Conservation (phyloP, 2,329 filamentous ascomycete genomes). For the Sclerotinia nivalis region DNA sequence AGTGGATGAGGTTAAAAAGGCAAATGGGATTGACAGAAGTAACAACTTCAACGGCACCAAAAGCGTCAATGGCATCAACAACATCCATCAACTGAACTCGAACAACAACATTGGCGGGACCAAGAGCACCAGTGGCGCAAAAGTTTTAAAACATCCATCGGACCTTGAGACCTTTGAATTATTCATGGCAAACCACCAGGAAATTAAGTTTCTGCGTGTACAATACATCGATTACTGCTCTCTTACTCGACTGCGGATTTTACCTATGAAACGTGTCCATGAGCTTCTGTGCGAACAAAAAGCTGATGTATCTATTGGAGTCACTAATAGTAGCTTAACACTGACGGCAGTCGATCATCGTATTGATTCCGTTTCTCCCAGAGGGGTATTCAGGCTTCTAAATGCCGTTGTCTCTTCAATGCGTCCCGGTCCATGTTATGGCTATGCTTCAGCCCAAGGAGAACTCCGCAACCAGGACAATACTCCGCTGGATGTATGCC, state of each 20-base stretch:
- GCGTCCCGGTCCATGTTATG: slow-evolving; percentile 56
- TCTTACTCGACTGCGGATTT: slow-evolving; percentile 63
- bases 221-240: slow-evolving; percentile 81
- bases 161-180: slow-evolving; percentile 35
- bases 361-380: slow-evolving; percentile 54
- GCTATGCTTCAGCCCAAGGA: slow-evolving; percentile 66
- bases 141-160: neutral
- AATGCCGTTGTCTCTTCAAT: slow-evolving; percentile 66
- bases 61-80: neutral
- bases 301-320: slow-evolving; percentile 48
- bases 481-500: slow-evolving; percentile 57
- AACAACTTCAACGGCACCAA: neutral
- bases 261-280: slow-evolving; percentile 62
- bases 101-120: neutral
- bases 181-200: slow-evolving; percentile 53
- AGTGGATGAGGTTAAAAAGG: neutral
- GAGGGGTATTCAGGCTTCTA: slow-evolving; percentile 67
- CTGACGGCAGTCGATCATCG: slow-evolving; percentile 67
- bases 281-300: slow-evolving; percentile 46
- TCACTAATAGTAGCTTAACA: slow-evolving; percentile 64
- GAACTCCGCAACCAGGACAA: slow-evolving; percentile 63
- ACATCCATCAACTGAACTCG: neutral
- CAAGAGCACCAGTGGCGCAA: neutral
- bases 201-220: slow-evolving; percentile 67
- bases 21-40: neutral